Base-by-base conservation (phyloP, 257 asterid genomes). In the Gardenia jasminoides region DNA sequence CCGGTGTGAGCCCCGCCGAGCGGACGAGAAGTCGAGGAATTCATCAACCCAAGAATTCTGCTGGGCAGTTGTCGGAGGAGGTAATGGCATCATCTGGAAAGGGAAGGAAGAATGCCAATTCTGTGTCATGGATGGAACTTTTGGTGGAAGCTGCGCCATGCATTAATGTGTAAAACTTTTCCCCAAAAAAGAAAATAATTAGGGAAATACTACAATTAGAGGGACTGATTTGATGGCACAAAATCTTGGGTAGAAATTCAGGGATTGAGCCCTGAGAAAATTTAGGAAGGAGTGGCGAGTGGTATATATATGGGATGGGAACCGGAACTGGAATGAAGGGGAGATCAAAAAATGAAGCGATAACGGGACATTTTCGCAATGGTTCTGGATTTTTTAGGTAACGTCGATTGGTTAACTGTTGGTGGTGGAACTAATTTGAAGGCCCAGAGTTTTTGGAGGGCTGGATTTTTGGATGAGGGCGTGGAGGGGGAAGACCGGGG, bases 61-160 rank as follows among this genome's bases (percentile, higher is more conserved):
- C 0, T 71, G 74, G 26, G 77, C n/a, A 31, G 76, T 6, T 62
- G 67, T 71, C 1, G 65, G 83, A 84, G 61, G 75, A 15, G 79
- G 84, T 33, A 68, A 68, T 54, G 86, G 85, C 89, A 86, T 88
- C 82, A 82, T 86, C 59, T 90, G 97, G 82, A 88, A 88, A 0
- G 88, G 88, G 56, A 86, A 89, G 2, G 93, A 78, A 2, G 94
- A 78, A 1, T 89, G 84, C 97, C 98, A 93, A 71, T 86, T 89
- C 70, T 87, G 95, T 30, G 95, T 39, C 96, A 90, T 88, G 71
- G 87, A 82, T 30, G 72, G 96, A 88, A 73, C 80, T 81, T 91
- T 91, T 15, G 97, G 98, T 33, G 98, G 98, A 77, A 89, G 81
- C 72, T 91, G 98, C 83, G 92, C 98, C 97, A 93, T 93, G 94